These are phyloP conservation scores for Psilocybe subaeruginosa DNA, from an alignment of 768 basidiomycete species.

Conservation along the genomic window DNA sequence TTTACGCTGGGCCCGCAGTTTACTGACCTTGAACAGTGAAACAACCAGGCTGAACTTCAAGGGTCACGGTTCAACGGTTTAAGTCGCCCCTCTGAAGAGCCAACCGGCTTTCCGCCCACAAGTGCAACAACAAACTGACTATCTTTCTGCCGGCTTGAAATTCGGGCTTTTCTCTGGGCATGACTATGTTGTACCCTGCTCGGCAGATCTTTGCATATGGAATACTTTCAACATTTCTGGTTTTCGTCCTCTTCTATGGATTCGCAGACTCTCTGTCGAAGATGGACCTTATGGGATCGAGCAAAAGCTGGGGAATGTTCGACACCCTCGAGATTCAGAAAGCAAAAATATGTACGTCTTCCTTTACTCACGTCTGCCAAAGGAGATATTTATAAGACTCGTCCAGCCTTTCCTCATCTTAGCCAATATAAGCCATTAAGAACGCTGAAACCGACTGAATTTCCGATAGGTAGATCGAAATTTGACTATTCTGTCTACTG, in stretches of 20 bases:
- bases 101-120: too few relatives aligned
- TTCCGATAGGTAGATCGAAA: conserved; percentile 51
- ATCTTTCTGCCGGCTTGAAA: too few relatives aligned
- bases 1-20: background rate
- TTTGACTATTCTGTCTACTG: background rate
- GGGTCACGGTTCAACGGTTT: too few relatives aligned
- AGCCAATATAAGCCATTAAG: conserved; percentile 45
- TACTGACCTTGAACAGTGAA: background rate
- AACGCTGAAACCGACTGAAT: conserved; percentile 48
- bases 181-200: conserved; percentile 9
- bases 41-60: background rate
- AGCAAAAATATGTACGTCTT: background rate
- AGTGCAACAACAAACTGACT: too few relatives aligned
- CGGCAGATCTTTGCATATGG: conserved; percentile 20
- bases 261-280: conserved; percentile 15
- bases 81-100: too few relatives aligned
- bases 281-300: background rate
- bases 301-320: background rate
- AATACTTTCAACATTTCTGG: conserved; percentile 15
- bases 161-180: background rate
- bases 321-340: background rate
- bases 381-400: background rate
- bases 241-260: conserved; percentile 19
- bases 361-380: background rate
- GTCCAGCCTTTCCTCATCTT: conserved; percentile 56